phyloP scores from a whole-genome alignment of 1,284 basidiomycete genomes.

The Ustilago esculenta region DNA sequence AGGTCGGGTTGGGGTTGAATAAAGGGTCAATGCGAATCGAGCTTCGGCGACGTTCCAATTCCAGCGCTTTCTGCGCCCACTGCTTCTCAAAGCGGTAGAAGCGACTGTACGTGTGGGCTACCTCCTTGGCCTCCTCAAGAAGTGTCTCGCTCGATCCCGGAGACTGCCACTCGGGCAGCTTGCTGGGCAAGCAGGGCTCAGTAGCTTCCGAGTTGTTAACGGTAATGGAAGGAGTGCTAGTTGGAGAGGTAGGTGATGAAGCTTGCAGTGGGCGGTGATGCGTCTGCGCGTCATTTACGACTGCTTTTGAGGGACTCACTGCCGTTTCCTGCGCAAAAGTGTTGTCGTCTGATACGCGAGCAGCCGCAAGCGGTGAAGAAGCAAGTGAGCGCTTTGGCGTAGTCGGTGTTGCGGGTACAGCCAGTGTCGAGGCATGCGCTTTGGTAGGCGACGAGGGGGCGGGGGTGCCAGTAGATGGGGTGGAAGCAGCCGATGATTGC shows the following conservation, averaged over 20 bases:
- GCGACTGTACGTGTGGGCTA: slow-evolving; percentile 32
- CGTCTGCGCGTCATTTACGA: neutral
- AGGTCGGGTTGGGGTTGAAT: slow-evolving; percentile 19
- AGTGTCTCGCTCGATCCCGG: slow-evolving; percentile 13
- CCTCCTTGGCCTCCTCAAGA: slow-evolving; percentile 33
- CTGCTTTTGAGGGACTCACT: neutral
- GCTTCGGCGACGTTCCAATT: slow-evolving; percentile 42
- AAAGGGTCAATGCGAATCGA: slow-evolving; percentile 41
- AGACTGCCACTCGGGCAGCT: slow-evolving; percentile 17
- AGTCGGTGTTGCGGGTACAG: slow-evolving; percentile 16
- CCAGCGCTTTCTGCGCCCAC: slow-evolving; percentile 47
- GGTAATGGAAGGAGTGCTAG: slow-evolving; percentile 19
- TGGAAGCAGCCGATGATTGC: slow-evolving; percentile 20
- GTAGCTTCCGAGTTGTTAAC: slow-evolving; percentile 10
- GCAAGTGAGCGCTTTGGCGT: slow-evolving; percentile 32
- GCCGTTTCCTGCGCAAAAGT: neutral
- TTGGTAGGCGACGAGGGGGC: slow-evolving; percentile 24
- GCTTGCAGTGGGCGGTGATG: neutral
- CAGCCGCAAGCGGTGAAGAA: slow-evolving; percentile 19
- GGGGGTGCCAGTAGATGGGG: slow-evolving; percentile 16
- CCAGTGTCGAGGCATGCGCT: slow-evolving; percentile 9
- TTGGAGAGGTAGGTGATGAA: slow-evolving; percentile 7
- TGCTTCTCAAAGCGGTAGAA: slow-evolving; percentile 49
- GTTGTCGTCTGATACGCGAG: neutral
- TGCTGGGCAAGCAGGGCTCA: neutral